A percentile compares a stretch with the other conserved stretches of the same genome.
These are phyloP conservation scores for Aspergillus novoparasiticus DNA, from an alignment of 2,329 filamentous ascomycete genomes.

Conservation along the genomic window DNA sequence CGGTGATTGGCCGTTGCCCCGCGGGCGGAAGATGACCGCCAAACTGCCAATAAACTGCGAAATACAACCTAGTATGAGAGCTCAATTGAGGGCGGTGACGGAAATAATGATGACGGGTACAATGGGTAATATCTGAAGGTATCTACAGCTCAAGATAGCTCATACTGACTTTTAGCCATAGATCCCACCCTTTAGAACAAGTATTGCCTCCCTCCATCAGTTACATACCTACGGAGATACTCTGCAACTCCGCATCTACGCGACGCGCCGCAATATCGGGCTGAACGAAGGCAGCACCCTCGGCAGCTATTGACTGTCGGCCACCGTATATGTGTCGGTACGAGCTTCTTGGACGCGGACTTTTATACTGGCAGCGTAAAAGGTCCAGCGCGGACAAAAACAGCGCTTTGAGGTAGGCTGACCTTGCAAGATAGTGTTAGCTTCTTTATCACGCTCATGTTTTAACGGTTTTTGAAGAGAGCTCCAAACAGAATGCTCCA, in stretches of 20 bases:
- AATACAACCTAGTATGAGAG: not conserved
- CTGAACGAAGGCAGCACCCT: not conserved
- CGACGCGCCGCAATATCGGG: conserved; percentile 15
- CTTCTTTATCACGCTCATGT: not conserved
- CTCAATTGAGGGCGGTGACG: not conserved
- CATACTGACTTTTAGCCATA: not conserved
- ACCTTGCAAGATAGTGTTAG: not conserved
- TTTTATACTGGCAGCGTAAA: conserved; percentile 46
- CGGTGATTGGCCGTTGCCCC: conserved; percentile 22
- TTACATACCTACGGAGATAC: not conserved
- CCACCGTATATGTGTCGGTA: conserved; percentile 48
- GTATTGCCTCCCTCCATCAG: not conserved
- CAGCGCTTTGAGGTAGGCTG: conserved; percentile 28
- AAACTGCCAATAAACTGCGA: not conserved
- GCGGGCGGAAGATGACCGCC: conserved; percentile 7
- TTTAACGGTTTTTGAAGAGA: conserved; percentile 21
- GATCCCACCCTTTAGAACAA: not conserved
- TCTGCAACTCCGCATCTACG: conserved; percentile 4
- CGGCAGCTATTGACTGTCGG: conserved; percentile 8
- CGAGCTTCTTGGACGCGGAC: conserved; percentile 46
- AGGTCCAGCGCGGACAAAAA: conserved; percentile 28
- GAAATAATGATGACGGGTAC: not conserved
- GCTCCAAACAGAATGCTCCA: conserved; percentile 73
- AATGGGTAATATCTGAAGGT: not conserved
- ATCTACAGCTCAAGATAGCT: no score